Evolutionary conservation across 768 basidiomycete genomes (phyloP).

Genomic region (Boletellus ananas): DNA sequence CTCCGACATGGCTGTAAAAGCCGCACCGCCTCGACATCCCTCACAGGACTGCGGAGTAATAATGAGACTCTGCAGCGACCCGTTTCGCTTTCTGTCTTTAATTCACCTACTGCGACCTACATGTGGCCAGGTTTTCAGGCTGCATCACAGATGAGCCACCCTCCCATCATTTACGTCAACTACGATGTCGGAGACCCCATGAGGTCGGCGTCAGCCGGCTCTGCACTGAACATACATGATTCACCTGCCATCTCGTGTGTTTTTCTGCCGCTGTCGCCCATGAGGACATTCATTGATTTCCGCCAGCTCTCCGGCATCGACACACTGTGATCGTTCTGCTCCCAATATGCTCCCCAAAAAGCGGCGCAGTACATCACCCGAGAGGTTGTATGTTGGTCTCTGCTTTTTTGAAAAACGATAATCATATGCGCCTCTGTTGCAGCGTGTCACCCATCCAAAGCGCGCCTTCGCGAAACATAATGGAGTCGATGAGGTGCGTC

Average conservation of each 20-base stretch:
- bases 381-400: slow-evolving; percentile 21
- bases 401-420: not conserved
- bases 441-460: slow-evolving; percentile 16
- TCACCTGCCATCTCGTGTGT: slow-evolving; percentile 32
- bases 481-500: slow-evolving; percentile 29
- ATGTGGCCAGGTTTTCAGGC: slow-evolving; percentile 46
- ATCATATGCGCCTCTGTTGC: slow-evolving; percentile 8
- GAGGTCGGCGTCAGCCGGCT: slow-evolving; percentile 32
- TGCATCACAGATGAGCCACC: slow-evolving; percentile 40
- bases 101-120: slow-evolving; percentile 43
- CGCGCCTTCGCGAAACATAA: slow-evolving; percentile 14
- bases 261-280: slow-evolving; percentile 13
- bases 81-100: slow-evolving; percentile 39
- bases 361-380: slow-evolving; percentile 32
- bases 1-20: slow-evolving; percentile 16
- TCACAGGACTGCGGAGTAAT: slow-evolving; percentile 18
- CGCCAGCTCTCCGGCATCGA: slow-evolving; percentile 28
- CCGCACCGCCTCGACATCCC: slow-evolving; percentile 20
- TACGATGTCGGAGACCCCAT: slow-evolving; percentile 30
- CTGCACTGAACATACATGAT: slow-evolving; percentile 26
- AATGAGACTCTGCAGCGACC: slow-evolving; percentile 30
- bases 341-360: slow-evolving; percentile 32
- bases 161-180: slow-evolving; percentile 39
- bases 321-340: slow-evolving; percentile 25
- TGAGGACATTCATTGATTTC: slow-evolving; percentile 14